Evolutionary conservation across 2,329 filamentous ascomycete genomes (phyloP), one percentile per base, ranked within the genome.

Genomic region (Fusarium denticulatum): DNA sequence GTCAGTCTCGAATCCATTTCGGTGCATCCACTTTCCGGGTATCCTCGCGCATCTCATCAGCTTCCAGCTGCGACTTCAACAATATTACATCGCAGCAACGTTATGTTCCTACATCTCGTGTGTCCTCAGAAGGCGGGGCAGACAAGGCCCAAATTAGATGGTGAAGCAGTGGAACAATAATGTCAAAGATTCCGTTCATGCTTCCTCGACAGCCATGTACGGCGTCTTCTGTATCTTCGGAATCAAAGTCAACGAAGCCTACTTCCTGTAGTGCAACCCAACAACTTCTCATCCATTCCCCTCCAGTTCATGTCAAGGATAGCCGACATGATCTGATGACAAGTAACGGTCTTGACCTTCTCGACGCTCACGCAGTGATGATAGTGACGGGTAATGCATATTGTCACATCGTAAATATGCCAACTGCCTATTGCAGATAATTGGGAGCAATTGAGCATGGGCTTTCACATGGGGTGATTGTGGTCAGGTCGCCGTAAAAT

Each of bases 401-500:
- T 32, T 63, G 55, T 45, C 50, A 52, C 30, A 32, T 32, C 49
- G 34, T 28, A n/a, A 43, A 46, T 37, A 26, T 57, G 39, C n/a
- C 11, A 61, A 46, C 58, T 42, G 30, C 49, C 60, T 28, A 14
- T 20, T 61, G 20, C 32, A 57, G 26, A 42, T 52, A 45, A 28
- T 14, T 40, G 52, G 50, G 34, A 60, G 52, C 32, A 43, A 36
- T 40, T 50, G 47, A 40, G 40, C 28, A 32, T 20, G 39, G 7
- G 46, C 32, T 30, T 58, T 34, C 24, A 18, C 42, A 28, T 37
- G 42, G 55, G 26, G 36, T 36, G 30, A 26, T 16, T 60, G 42
- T 73, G 62, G 60, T 47, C 61, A 56, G 47, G 32, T 28, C 39
- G 34, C 46, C 50, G 40, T 56, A 37, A 49, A 60, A 73, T 73